A percentile compares a stretch with the other conserved stretches of the same genome.
These are phyloP conservation scores for Malus hybrid DNA, from an alignment of 331 rosid species.

Conservation along the genomic window DNA sequence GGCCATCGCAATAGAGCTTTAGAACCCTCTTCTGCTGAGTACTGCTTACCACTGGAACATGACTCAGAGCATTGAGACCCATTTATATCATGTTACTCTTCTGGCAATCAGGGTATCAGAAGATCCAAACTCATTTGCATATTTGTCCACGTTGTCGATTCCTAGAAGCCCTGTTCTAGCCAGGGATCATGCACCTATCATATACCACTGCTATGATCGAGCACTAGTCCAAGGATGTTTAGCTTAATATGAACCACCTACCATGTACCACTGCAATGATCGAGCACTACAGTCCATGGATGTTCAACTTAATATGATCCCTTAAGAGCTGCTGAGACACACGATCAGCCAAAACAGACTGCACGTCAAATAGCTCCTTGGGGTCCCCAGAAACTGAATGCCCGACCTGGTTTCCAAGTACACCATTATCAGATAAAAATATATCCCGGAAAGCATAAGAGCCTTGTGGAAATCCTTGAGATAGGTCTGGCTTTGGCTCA, in stretches of 20 bases:
- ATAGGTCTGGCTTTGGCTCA: conserved; percentile 39
- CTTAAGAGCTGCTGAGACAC: conserved; percentile 45
- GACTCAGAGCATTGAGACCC: not conserved
- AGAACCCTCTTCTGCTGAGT: conserved; percentile 4
- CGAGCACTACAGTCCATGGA: conserved; percentile 15
- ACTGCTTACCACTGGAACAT: conserved; percentile 4
- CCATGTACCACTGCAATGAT: no score
- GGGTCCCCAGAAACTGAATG: conserved; percentile 22
- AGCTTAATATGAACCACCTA: conserved; percentile 28
- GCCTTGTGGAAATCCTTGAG: conserved; percentile 34
- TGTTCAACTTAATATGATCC: conserved; percentile 37
- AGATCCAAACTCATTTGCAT: conserved; percentile 1
- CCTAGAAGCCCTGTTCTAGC: conserved; percentile 12
- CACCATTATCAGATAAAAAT: conserved; percentile 32
- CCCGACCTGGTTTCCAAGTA: conserved; percentile 26
- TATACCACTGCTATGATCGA: no score
- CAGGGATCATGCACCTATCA: not conserved
- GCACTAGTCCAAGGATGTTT: conserved; percentile 26
- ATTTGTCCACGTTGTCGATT: no score
- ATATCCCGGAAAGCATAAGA: conserved; percentile 32
- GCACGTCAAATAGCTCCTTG: conserved; percentile 31
- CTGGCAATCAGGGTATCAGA: not conserved
- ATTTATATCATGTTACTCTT: not conserved
- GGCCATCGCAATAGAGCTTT: conserved; percentile 4
- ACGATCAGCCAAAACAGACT: conserved; percentile 37